Evolutionary conservation across 176 grass and related monocot species (phyloP), one percentile per base, ranked within the genome.

Genomic region (Aechmea fasciata): DNA sequence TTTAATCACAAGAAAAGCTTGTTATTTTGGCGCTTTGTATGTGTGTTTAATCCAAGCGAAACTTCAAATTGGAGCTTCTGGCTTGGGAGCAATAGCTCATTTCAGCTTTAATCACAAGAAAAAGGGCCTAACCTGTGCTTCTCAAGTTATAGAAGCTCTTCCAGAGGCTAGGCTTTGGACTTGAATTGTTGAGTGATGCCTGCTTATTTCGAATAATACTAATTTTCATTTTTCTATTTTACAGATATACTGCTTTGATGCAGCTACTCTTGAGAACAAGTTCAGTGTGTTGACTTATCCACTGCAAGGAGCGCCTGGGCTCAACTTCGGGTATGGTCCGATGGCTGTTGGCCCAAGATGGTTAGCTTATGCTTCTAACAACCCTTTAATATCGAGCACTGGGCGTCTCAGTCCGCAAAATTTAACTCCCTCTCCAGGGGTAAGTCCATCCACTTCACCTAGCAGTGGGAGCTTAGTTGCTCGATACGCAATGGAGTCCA

Each of bases 231-330:
- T 61, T 61, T 19, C 15, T 76, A 54, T 73, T 52, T 49, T 48
- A 11, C 87, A 99, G 95, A 90, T 99, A 84, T 99, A 94, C 75
- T 99, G 95, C 75, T 99, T 99, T 84, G 90, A 99, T 84, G 90
- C 95, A 70, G 90, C 94, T 63, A 99, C 90, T 61, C 83, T 99
- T 72, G 90, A 99, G 80, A 90, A 82, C 70, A 99, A 99, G 84
- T 87, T 94, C 72, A 99, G 95, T 0, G 87, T 99, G 66, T 69
- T 99, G 49, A 75, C 90, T 61, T 90, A 99, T 83, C 95, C 90
- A 76, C 76, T 99, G 71, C 95, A 99, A 99, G 85, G 89, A 71
- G 65, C 87, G 75, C 78, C 78, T 80, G 90, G 90, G 3, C 75
- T 93, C 14, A 94, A 91, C 48, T 88, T 94, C 70, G 95, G 95